phyloP scores from a whole-genome alignment of 75 land plant species.

The Picea glauca region DNA sequence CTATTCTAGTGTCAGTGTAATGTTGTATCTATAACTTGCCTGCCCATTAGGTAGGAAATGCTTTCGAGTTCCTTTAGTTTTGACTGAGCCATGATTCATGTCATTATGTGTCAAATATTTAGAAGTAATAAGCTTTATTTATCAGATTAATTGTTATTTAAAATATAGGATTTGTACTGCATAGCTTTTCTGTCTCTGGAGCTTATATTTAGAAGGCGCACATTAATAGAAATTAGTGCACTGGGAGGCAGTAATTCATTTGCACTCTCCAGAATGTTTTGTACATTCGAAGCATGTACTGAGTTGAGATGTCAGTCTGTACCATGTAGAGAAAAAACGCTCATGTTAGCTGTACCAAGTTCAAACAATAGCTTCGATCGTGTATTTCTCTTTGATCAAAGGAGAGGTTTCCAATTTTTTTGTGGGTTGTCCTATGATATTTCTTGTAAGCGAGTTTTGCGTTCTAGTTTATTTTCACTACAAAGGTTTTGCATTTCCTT shows the following conservation, averaged over 20 bases:
- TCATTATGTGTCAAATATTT: neutral
- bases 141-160: slow-evolving; percentile 1
- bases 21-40: slow-evolving; percentile 3
- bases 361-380: neutral
- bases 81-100: neutral
- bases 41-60: neutral
- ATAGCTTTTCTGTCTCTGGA: slow-evolving; percentile 5
- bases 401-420: too few relatives aligned
- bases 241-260: slow-evolving; percentile 2
- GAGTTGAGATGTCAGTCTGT: neutral
- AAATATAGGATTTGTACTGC: neutral
- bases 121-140: neutral
- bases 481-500: too few relatives aligned
- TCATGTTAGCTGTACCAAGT: neutral
- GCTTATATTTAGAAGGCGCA: neutral
- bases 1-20: slow-evolving; percentile 2
- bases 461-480: too few relatives aligned
- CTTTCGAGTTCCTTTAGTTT: neutral
- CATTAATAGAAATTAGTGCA: neutral
- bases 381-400: neutral
- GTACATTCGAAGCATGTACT: neutral
- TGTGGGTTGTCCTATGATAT: too few relatives aligned
- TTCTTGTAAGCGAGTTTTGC: too few relatives aligned
- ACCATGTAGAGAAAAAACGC: neutral
- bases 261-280: neutral